A percentile compares a stretch with the other conserved stretches of the same genome.
Evolutionary conservation across 2,329 filamentous ascomycete genomes (phyloP).

Genomic region (Aureobasidium pullulans): DNA sequence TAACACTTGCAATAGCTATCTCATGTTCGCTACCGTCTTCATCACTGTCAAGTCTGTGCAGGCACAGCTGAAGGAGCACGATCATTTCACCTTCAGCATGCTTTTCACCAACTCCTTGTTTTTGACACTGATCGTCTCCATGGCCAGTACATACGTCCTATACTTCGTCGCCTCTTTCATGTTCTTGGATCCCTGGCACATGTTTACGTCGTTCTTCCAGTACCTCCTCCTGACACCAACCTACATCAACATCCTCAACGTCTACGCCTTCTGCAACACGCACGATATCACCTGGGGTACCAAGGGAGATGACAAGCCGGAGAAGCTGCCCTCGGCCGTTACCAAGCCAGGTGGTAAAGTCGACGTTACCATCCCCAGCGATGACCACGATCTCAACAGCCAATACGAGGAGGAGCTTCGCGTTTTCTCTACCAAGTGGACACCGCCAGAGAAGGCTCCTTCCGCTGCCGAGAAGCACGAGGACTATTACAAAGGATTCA

Average conservation of each 20-base stretch:
- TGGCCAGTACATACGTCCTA: slow-evolving; percentile 85
- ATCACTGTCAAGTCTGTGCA: slow-evolving; percentile 86
- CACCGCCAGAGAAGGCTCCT: slow-evolving; percentile 59
- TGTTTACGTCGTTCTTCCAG: slow-evolving; percentile 89
- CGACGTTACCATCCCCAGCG: slow-evolving; percentile 75
- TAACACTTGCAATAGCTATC: slow-evolving; percentile 49
- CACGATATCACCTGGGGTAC: slow-evolving; percentile 98
- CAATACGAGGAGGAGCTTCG: slow-evolving; percentile 83
- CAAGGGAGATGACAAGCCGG: slow-evolving; percentile 93
- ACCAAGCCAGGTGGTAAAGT: slow-evolving; percentile 94
- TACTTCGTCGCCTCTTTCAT: slow-evolving; percentile 87
- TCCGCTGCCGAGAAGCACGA: slow-evolving; percentile 73
- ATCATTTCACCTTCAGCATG: slow-evolving; percentile 60
- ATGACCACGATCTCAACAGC: slow-evolving; percentile 89
- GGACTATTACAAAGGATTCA: slow-evolving; percentile 96
- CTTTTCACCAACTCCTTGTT: slow-evolving; percentile 86
- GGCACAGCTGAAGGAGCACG: slow-evolving; percentile 52
- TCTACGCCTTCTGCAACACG: slow-evolving; percentile 97
- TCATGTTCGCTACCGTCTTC: slow-evolving; percentile 91
- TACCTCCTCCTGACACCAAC: slow-evolving; percentile 92
- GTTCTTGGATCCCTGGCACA: slow-evolving; percentile 98
- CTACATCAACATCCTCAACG: slow-evolving; percentile 97
- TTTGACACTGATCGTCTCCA: slow-evolving; percentile 86
- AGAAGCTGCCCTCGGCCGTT: slow-evolving; percentile 79
- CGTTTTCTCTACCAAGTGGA: slow-evolving; percentile 66